Conservation (phyloP, 352 stramenopile species). For the Globisporangium cederbergense region DNA sequence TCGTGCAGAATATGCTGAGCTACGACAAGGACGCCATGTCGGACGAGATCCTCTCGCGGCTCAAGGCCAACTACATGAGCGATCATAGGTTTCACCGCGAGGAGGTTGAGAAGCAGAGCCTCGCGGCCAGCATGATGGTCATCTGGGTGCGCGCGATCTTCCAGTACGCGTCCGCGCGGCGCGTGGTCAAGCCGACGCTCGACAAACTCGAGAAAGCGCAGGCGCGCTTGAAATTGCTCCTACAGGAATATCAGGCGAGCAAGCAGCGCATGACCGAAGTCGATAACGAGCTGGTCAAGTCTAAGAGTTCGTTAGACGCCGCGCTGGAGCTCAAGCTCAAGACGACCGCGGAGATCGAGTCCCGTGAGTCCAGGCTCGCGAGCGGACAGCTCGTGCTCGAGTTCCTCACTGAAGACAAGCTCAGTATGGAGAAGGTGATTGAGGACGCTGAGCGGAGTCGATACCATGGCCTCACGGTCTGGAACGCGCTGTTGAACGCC, state of each 20-base stretch:
- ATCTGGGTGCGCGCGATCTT: conserved; percentile 70
- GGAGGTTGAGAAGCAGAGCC: conserved; percentile 74
- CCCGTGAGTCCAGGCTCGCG: conserved; percentile 21
- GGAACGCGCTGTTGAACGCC: conserved; percentile 55
- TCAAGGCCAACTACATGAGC: conserved; percentile 46
- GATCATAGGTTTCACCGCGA: conserved; percentile 56
- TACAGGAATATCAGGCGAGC: conserved; percentile 66
- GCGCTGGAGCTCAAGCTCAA: conserved; percentile 26
- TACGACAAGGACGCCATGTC: conserved; percentile 75
- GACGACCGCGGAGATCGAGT: conserved; percentile 36
- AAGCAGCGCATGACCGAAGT: conserved; percentile 55
- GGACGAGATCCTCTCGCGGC: conserved; percentile 27
- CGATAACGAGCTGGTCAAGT: conserved; percentile 27
- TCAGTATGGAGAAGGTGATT: conserved; percentile 15
- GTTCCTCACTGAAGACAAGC: conserved; percentile 35
- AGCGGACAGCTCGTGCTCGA: conserved; percentile 34
- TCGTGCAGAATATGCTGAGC: conserved; percentile 63
- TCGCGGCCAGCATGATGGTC: conserved; percentile 76
- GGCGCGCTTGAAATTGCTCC: conserved; percentile 39
- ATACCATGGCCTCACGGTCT: conserved; percentile 28
- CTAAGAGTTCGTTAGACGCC: conserved; percentile 24
- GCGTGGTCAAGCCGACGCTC: conserved; percentile 58
- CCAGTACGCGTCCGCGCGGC: conserved; percentile 47
- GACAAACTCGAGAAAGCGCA: conserved; percentile 65
- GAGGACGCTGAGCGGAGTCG: conserved; percentile 19